Conservation (phyloP, 805 yeast species). For the Candida incommunis region DNA sequence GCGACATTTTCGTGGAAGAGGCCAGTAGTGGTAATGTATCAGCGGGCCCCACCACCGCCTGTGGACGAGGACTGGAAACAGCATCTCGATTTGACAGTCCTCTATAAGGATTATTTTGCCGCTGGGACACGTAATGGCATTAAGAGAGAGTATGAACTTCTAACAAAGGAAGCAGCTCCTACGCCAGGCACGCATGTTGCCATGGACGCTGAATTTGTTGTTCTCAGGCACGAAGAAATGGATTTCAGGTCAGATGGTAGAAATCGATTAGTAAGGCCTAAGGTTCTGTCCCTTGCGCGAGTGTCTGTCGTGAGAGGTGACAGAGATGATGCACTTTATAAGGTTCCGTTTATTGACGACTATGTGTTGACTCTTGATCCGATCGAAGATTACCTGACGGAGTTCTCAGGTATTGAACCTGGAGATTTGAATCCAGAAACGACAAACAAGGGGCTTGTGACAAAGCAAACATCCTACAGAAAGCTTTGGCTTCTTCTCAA, state of each 20-base stretch:
- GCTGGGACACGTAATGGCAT: constrained; percentile 46
- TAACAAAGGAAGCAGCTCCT: constrained; percentile 61
- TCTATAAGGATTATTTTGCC: constrained; percentile 65
- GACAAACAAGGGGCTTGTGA: constrained; percentile 58
- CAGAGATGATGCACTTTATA: constrained; percentile 38
- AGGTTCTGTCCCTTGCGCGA: constrained; percentile 66
- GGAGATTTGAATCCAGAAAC: constrained; percentile 69
- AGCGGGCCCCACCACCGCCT: constrained; percentile 21
- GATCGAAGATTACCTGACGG: constrained; percentile 76
- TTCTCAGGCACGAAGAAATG: constrained; percentile 58
- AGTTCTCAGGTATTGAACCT: constrained; percentile 83
- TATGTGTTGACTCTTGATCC: constrained; percentile 56
- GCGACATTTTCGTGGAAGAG: constrained; percentile 67
- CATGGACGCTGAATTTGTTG: constrained; percentile 93
- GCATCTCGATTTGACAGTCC: constrained; percentile 43
- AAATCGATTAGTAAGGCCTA: constrained; percentile 59
- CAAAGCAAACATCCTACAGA: constrained; percentile 71
- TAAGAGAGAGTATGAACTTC: constrained; percentile 49
- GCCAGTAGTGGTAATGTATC: constrained; percentile 60
- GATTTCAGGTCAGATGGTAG: constrained; percentile 67
- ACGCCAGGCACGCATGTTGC: constrained; percentile 66
- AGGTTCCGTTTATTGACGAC: constrained; percentile 83
- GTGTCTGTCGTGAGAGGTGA: constrained; percentile 64
- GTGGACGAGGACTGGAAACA: constrained; percentile 30
- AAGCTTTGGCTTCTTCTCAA: constrained; percentile 82